Conservation (phyloP, 371 early-diverging fungal species). For the Rhizomucor pusillus region DNA sequence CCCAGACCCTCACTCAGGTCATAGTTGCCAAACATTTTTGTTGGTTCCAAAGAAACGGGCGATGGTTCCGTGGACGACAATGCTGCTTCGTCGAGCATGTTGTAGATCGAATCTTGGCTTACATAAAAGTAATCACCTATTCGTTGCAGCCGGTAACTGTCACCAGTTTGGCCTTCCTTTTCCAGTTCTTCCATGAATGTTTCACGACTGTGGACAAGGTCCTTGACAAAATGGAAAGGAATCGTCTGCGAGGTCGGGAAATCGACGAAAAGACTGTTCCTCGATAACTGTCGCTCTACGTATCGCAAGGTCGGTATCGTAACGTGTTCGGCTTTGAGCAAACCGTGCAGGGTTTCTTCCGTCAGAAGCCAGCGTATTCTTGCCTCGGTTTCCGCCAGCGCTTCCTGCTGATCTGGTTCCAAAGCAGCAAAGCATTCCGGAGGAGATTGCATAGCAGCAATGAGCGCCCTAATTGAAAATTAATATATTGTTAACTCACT, state of each 20-base stretch:
- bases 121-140: slow-evolving; percentile 60
- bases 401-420: slow-evolving; percentile 54
- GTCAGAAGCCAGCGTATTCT: slow-evolving; percentile 62
- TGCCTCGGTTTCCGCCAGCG: slow-evolving; percentile 58
- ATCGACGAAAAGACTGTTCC: slow-evolving; percentile 44
- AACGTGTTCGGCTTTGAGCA: slow-evolving; percentile 52
- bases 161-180: slow-evolving; percentile 21
- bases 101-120: slow-evolving; percentile 41
- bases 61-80: background rate
- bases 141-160: slow-evolving; percentile 36
- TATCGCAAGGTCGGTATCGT: slow-evolving; percentile 50
- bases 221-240: slow-evolving; percentile 59
- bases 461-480: slow-evolving; percentile 13
- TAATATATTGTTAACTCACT: background rate
- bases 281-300: slow-evolving; percentile 52
- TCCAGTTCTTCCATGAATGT: slow-evolving; percentile 60
- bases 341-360: slow-evolving; percentile 72
- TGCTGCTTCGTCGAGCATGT: slow-evolving; percentile 22
- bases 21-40: background rate
- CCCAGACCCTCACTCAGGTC: slow-evolving; percentile 41
- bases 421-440: slow-evolving; percentile 47
- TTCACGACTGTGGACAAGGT: slow-evolving; percentile 29
- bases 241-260: slow-evolving; percentile 53
- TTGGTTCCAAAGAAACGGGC: background rate
- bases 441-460: slow-evolving; percentile 31